phyloP scores from a whole-genome alignment of 768 basidiomycete genomes.

The Crepidotus variabilis region DNA sequence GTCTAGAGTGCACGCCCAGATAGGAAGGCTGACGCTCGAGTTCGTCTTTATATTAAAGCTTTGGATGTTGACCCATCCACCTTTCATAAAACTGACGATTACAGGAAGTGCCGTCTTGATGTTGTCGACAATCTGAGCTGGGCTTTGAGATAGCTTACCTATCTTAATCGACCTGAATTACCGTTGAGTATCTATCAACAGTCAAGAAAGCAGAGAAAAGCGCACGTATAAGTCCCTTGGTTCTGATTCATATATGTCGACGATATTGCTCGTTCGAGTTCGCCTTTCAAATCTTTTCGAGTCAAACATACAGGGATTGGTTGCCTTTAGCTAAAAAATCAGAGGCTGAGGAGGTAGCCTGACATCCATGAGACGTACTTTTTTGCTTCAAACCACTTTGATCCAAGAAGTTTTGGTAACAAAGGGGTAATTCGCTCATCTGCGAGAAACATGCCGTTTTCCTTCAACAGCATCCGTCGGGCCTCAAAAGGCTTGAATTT shows the following conservation, averaged over 20 bases:
- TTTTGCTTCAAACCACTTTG: conserved; percentile 91
- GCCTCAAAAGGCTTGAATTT: conserved; percentile 87
- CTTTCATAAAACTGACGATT: conserved; percentile 65
- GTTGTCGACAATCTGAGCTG: conserved; percentile 75
- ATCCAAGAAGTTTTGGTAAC: conserved; percentile 83
- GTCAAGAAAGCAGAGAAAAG: conserved; percentile 14
- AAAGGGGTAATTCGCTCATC: conserved; percentile 89
- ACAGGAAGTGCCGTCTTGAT: conserved; percentile 74
- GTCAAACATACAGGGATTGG: conserved; percentile 92
- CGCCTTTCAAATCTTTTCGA: conserved; percentile 86
- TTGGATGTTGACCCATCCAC: conserved; percentile 89
- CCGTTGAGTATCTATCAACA: background rate
- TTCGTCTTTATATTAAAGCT: conserved; percentile 88
- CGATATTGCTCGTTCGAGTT: conserved; percentile 88
- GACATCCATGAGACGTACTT: conserved; percentile 55
- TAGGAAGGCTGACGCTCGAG: conserved; percentile 78
- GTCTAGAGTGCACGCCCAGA: conserved; percentile 83
- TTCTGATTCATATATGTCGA: conserved; percentile 97
- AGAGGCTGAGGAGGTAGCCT: conserved; percentile 1
- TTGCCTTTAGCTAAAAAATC: conserved; percentile 50
- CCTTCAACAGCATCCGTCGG: conserved; percentile 77
- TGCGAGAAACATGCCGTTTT: conserved; percentile 90
- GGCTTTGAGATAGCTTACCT: conserved; percentile 66
- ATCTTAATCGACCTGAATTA: conserved; percentile 75
- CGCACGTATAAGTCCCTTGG: conserved; percentile 88